phyloP scores from a whole-genome alignment of 2,329 filamentous ascomycete genomes.

The Penicillium sp. region DNA sequence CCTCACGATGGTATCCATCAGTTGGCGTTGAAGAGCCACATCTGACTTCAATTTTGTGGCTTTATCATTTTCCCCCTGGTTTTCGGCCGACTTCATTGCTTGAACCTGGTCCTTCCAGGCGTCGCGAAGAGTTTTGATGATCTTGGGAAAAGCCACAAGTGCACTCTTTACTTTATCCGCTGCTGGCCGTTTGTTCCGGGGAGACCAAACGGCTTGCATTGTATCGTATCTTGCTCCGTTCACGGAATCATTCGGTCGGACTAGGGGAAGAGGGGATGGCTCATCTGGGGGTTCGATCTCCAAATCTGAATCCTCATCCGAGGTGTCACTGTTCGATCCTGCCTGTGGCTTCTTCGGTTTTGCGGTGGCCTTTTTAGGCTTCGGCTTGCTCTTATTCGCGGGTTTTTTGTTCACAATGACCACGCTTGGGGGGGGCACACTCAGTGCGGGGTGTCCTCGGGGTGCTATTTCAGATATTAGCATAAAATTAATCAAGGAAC shows the following conservation, averaged over 20 bases:
- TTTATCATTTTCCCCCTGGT: constrained; percentile 59
- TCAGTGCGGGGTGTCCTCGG: background rate
- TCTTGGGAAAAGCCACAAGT: constrained; percentile 62
- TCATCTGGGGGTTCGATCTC: constrained; percentile 59
- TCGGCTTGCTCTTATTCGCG: constrained; percentile 26
- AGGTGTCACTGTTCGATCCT: constrained; percentile 54
- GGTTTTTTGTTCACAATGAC: constrained; percentile 23
- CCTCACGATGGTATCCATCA: constrained; percentile 57
- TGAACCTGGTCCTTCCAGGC: constrained; percentile 64
- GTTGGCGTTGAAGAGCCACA: constrained; percentile 61
- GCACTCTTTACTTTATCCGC: constrained; percentile 59
- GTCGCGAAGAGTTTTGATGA: constrained; percentile 64
- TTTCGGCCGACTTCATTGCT: constrained; percentile 61
- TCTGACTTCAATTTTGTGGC: constrained; percentile 59
- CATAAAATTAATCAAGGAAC: background rate
- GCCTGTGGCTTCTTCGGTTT: constrained; percentile 27
- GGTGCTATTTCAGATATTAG: background rate
- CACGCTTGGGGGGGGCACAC: constrained; percentile 8
- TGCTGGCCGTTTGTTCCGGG: constrained; percentile 55
- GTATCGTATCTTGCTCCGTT: constrained; percentile 62
- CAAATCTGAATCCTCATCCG: constrained; percentile 52
- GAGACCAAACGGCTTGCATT: constrained; percentile 65
- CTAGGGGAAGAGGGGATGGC: constrained; percentile 58
- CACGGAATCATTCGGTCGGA: constrained; percentile 57
- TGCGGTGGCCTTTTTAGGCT: constrained; percentile 16